Evolutionary conservation across 169 alveolate genomes (phyloP), one percentile per base, ranked within the genome.

Genomic region (Babesia ovata): DNA sequence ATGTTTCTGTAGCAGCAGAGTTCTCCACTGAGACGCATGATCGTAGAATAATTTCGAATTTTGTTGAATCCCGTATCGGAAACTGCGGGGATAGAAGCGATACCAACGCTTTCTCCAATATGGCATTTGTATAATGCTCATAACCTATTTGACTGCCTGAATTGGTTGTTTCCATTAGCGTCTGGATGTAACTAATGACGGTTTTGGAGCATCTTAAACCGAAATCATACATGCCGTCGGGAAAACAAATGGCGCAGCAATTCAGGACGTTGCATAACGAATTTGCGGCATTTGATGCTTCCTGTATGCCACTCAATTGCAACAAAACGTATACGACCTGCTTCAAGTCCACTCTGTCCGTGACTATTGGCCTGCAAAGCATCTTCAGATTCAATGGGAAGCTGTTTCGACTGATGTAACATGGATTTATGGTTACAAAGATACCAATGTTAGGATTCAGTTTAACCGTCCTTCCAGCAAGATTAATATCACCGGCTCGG

Each of bases 401-500:
- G 75, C 95, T 96, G 42, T 98, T 93, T 70, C 99, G 95, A 14
- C 99, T 99, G 46, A 99, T 97, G 86, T 97, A 98, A 19, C 99
- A 99, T 2, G 99, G 99, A 73, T 98, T 98, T 99, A 96, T 97
- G 22, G 99, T 98, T 17, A 98, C 98, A 77, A 97, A 97, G 66
- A 98, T 96, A 39, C 99, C 99, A 92, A 95, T 97, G 65, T 95
- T 94, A 54, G 85, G 89, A 83, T 96, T 96, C 73, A 97, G 87
- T 70, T 94, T 93, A 22, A 97, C 95, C 45, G 89, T 94, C 71
- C 92, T 91, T 45, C 69, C 84, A n/a, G 75, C 71, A 42, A 96
- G 66, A 70, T 91, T 96, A 36, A 95, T 95, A 70, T 87, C 93
- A n/a, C 66, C 88, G 8, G 86, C 86, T 42, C 91, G 76, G 54